Evolutionary conservation across 2,329 filamentous ascomycete genomes (phyloP), one percentile per base, ranked within the genome.

Genomic region (Grosmannia clavigera): DNA sequence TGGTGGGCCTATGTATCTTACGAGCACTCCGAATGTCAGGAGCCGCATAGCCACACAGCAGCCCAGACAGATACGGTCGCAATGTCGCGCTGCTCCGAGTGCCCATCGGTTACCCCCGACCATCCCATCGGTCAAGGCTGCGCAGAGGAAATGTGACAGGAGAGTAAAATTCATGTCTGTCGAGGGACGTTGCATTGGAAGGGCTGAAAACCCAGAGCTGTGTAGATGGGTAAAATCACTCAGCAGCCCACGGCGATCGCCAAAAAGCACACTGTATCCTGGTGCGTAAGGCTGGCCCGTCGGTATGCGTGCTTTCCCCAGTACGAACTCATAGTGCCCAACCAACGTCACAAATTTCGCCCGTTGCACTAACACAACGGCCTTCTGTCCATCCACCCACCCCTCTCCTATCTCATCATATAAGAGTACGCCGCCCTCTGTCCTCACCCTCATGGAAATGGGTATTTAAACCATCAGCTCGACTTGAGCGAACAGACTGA

Each of bases 261-360:
- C 59, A 57, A 40, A 46, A 22, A 33, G 59, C 59, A 55, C 55
- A 60, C 38, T 19, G n/a, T n/a, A 22, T 6, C 54, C 14, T 57
- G 38, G 43, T 51, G 55, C 22, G n/a, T 29, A 25, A 57, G 55
- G 55, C 55, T 57, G 40, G n/a, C n/a, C n/a, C 40, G 16, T 29
- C n/a, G n/a, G 19, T 48, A 43, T 43, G 40, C 14, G 40, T 43
- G 40, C 14, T 22, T 22, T 22, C 1, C 22, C 22, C 22, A 22
- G 22, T 22, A 22, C 22, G 22, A 22, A 22, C 22, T 22, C 22
- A 22, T 22, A 22, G 22, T 53, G 51, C 31, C 51, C 51, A 53
- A 33, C 51, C 51, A 53, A n/a, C 51, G 51, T 19, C 31, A 55
- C 33, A 55, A 35, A 55, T 55, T 19, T 38, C 52, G 11, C 25